Evolutionary conservation across 2,329 filamentous ascomycete genomes (phyloP).

Genomic region (Phoma sp.): DNA sequence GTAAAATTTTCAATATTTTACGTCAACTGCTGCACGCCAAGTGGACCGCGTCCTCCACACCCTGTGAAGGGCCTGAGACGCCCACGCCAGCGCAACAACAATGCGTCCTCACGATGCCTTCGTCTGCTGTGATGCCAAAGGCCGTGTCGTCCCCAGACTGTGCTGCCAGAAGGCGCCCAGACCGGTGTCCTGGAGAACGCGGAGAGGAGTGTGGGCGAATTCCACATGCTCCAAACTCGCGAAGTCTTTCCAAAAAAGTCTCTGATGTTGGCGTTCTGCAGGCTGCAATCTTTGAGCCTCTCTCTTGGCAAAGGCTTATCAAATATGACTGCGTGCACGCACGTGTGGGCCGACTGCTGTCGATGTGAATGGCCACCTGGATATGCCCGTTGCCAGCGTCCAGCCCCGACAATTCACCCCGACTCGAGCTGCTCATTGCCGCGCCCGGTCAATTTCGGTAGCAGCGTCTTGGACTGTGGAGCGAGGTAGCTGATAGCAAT

Average conservation of each 20-base stretch:
- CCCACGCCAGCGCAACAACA: constrained; percentile 13
- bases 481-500: constrained; percentile 15
- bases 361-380: constrained; percentile 12
- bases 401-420: constrained; percentile 12
- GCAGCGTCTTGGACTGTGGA: constrained; percentile 9
- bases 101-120: constrained; percentile 9
- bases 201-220: constrained; percentile 2
- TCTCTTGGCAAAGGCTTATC: constrained; percentile 15
- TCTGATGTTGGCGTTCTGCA: constrained; percentile 4
- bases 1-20: constrained; percentile 41
- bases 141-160: constrained; percentile 10
- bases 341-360: constrained; percentile 7
- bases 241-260: constrained; percentile 1
- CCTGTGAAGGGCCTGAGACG: constrained; percentile 6
- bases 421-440: constrained; percentile 12
- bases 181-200: constrained; percentile 11
- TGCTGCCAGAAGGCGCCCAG: constrained; percentile 5
- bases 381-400: constrained; percentile 10
- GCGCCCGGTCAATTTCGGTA: constrained; percentile 19
- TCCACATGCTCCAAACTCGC: not conserved
- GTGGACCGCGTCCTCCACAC: constrained; percentile 33
- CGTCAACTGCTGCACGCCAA: constrained; percentile 35
- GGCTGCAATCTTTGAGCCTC: constrained; percentile 4
- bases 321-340: not conserved
- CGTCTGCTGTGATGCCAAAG: constrained; percentile 9